Evolutionary conservation across 345 rosid genomes (phyloP).

Genomic region (Ceriops tagal): DNA sequence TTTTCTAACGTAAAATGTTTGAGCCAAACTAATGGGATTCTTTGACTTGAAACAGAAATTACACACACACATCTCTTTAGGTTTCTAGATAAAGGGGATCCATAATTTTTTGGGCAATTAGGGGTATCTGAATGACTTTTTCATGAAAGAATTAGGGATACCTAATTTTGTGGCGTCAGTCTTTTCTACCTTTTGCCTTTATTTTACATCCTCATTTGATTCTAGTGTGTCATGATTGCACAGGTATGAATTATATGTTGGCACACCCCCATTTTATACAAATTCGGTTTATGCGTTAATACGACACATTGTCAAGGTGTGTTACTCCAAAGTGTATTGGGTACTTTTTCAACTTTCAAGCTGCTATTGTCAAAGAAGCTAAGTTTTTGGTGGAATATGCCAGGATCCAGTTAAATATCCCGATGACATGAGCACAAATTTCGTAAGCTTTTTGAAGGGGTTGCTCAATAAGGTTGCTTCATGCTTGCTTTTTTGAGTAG

Average conservation of each 20-base stretch:
- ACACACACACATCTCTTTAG: not conserved
- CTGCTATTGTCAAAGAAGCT: slow-evolving; percentile 24
- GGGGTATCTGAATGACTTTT: not conserved
- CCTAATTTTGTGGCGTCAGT: too few relatives aligned
- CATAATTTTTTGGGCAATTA: not conserved
- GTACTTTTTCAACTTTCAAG: slow-evolving; percentile 14
- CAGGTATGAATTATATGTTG: slow-evolving; percentile 96
- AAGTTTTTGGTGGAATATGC: slow-evolving; percentile 28
- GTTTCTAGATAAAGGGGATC: not conserved
- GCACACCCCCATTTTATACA: slow-evolving; percentile 97
- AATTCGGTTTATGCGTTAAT: slow-evolving; percentile 97
- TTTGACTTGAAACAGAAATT: not conserved
- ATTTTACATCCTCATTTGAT: slow-evolving; percentile 8
- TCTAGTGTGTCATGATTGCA: slow-evolving; percentile 11
- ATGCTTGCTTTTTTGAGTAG: slow-evolving; percentile 7
- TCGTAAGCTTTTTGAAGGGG: slow-evolving; percentile 88
- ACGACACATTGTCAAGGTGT: slow-evolving; percentile 93
- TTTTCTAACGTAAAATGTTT: too few relatives aligned
- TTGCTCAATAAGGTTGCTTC: slow-evolving; percentile 79
- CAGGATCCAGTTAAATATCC: slow-evolving; percentile 99
- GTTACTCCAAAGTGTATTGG: slow-evolving; percentile 2
- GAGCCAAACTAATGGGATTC: not conserved
- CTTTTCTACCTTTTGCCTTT: not conserved
- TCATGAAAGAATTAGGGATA: not conserved
- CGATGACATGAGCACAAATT: slow-evolving; percentile 77